Percentiles rank a stretch among this genome's conserved stretches.
Conservation (phyloP, 2,329 filamentous ascomycete genomes). For the Monosporascus ibericus region DNA sequence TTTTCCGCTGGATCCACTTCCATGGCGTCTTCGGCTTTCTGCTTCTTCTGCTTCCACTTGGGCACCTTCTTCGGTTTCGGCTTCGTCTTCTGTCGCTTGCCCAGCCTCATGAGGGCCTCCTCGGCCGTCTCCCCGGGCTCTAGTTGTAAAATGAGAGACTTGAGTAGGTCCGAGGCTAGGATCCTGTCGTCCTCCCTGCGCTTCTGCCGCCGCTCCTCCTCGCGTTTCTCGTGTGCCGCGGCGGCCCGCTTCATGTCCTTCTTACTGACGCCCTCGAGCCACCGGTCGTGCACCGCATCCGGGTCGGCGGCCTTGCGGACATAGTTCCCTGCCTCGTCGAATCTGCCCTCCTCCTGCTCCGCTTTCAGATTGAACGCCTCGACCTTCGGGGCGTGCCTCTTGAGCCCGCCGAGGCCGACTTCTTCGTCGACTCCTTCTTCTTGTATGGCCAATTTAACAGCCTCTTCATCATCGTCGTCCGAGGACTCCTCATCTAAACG, state of each 20-base stretch:
- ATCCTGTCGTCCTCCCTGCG: constrained; percentile 69
- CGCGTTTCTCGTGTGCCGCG: constrained; percentile 79
- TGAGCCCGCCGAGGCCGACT: constrained; percentile 82
- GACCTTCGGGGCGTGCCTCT: constrained; percentile 86
- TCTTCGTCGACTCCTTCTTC: constrained; percentile 81
- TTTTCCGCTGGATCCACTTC: constrained; percentile 53
- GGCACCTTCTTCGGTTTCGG: constrained; percentile 45
- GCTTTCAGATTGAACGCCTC: constrained; percentile 92
- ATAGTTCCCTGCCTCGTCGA: constrained; percentile 87
- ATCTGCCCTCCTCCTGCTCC: constrained; percentile 88
- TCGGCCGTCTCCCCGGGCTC: constrained; percentile 79
- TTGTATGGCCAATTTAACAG: constrained; percentile 66
- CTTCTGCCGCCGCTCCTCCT: constrained; percentile 66
- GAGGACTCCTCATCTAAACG: constrained; percentile 49
- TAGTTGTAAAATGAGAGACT: constrained; percentile 63
- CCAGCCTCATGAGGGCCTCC: constrained; percentile 79
- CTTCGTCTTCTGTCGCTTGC: constrained; percentile 52
- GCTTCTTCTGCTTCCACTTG: constrained; percentile 67
- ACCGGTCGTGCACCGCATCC: constrained; percentile 84
- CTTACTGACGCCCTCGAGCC: constrained; percentile 88
- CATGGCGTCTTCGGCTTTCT: constrained; percentile 52
- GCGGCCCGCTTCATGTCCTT: constrained; percentile 87
- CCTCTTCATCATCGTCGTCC: constrained; percentile 58
- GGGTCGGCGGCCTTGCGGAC: constrained; percentile 84
- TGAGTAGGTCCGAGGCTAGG: constrained; percentile 67